Conservation (phyloP, 495 filamentous ascomycete genomes). For the Cercophora samala region DNA sequence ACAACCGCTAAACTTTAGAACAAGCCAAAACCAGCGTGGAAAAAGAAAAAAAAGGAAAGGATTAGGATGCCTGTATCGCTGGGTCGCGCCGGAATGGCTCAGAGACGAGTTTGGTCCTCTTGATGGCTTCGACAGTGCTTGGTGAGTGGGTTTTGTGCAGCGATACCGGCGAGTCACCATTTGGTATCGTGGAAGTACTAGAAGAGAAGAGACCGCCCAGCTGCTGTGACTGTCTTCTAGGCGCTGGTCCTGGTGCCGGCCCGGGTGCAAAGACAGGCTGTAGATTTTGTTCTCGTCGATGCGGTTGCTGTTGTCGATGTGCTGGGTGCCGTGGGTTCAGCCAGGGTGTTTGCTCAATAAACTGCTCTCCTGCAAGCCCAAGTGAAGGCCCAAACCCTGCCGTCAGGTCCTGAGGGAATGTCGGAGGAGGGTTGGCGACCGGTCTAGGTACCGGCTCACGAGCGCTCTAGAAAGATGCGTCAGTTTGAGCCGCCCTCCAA, state of each 20-base stretch:
- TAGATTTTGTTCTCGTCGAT: constrained; percentile 30
- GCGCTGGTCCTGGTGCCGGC: constrained; percentile 28
- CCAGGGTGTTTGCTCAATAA: constrained; percentile 81
- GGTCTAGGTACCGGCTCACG: constrained; percentile 34
- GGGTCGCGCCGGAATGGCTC: constrained; percentile 29
- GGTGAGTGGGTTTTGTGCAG: constrained; percentile 26
- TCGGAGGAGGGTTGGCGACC: constrained; percentile 13
- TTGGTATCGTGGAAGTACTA: constrained; percentile 24
- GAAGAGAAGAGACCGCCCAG: constrained; percentile 27
- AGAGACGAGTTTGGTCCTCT: constrained; percentile 22
- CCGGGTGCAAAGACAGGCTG: constrained; percentile 22
- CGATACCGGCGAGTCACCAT: constrained; percentile 28
- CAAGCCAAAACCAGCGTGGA: neutral
- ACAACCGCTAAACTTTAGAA: constrained; percentile 5
- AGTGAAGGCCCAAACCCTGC: constrained; percentile 41
- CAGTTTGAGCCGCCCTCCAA: constrained; percentile 16
- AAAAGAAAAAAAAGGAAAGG: constrained; percentile 6
- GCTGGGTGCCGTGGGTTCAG: constrained; percentile 82
- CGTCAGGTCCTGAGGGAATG: constrained; percentile 28
- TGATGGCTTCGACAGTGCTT: constrained; percentile 22
- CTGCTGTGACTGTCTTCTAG: constrained; percentile 37
- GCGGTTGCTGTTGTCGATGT: constrained; percentile 51
- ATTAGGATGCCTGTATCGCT: constrained; percentile 28
- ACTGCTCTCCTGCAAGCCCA: constrained; percentile 73
- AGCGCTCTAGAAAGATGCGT: constrained; percentile 30